Evolutionary conservation across 2,329 filamentous ascomycete species (phyloP).

Genomic region (Phialemonium atrogriseum): DNA sequence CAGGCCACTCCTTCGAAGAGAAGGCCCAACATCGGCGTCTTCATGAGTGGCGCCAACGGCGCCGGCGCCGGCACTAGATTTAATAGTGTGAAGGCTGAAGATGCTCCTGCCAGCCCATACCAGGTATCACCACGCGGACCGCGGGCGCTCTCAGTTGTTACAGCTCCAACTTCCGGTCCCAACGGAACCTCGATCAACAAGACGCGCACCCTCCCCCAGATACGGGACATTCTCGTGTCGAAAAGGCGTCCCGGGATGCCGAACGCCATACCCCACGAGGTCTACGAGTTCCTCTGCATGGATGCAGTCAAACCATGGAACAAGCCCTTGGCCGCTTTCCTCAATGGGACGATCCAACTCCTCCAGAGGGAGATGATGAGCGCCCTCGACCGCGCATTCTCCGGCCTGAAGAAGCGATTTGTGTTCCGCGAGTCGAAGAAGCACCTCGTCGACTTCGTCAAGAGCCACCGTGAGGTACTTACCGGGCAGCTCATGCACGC

Average conservation of each 20-base stretch:
- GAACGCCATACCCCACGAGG: slow-evolving; percentile 48
- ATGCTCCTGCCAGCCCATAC: too few relatives aligned
- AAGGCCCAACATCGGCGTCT: slow-evolving; percentile 4
- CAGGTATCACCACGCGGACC: too few relatives aligned
- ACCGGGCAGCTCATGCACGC: slow-evolving; percentile 30
- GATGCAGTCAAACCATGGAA: slow-evolving; percentile 53
- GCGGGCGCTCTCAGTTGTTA: too few relatives aligned
- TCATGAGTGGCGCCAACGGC: slow-evolving; percentile 10
- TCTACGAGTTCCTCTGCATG: slow-evolving; percentile 49
- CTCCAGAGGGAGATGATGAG: slow-evolving; percentile 36
- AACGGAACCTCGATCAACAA: slow-evolving; percentile 4
- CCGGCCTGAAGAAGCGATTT: slow-evolving; percentile 34
- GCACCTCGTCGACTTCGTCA: slow-evolving; percentile 36
- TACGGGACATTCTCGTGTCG: slow-evolving; percentile 44
- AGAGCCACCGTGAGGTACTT: slow-evolving; percentile 26
- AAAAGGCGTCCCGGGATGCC: slow-evolving; percentile 51
- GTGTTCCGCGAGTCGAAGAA: slow-evolving; percentile 39
- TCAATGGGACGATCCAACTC: slow-evolving; percentile 37
- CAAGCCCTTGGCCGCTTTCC: slow-evolving; percentile 39
- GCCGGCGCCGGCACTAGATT: too few relatives aligned
- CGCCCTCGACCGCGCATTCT: slow-evolving; percentile 39
- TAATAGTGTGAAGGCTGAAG: slow-evolving; percentile 20
- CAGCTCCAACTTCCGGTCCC: too few relatives aligned
- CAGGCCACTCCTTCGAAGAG: slow-evolving; percentile 8
- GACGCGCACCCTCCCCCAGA: slow-evolving; percentile 25